Conservation (phyloP, 352 stramenopile species). For the Lagenidium sp. region DNA sequence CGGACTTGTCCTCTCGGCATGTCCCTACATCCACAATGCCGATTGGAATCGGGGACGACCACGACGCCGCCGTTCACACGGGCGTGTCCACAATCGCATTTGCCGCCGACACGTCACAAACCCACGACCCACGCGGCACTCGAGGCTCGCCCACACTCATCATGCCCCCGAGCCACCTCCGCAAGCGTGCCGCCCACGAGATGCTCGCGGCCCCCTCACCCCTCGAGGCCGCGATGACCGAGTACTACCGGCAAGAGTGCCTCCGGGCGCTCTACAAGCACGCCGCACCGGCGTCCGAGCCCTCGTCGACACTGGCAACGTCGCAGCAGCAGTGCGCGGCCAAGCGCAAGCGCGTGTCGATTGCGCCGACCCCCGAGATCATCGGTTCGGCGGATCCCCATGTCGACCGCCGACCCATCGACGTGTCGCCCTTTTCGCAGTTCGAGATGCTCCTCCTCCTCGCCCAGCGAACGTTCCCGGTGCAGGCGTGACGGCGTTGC, state of each 20-base stretch:
- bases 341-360: conserved; percentile 59
- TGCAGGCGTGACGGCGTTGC: conserved; percentile 11
- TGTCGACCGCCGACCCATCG: conserved; percentile 66
- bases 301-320: too few species aligned
- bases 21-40: too few species aligned
- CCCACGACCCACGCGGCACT: conserved; percentile 8
- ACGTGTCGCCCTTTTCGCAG: conserved; percentile 68
- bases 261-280: conserved; percentile 58
- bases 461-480: conserved; percentile 64
- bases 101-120: background rate
- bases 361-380: conserved; percentile 45
- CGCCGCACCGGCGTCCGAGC: background rate
- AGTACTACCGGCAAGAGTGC: conserved; percentile 80
- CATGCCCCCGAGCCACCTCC: conserved; percentile 14
- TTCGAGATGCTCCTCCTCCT: conserved; percentile 66
- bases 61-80: too few species aligned
- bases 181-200: conserved; percentile 62
- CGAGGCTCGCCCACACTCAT: conserved; percentile 2
- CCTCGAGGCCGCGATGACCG: conserved; percentile 57
- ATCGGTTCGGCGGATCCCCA: conserved; percentile 59
- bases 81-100: conserved; percentile 14
- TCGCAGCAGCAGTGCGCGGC: too few species aligned
- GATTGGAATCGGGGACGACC: too few species aligned
- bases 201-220: conserved; percentile 34
- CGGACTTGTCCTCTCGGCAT: too few species aligned